Percentiles rank a stretch among this genome's conserved stretches.
These are phyloP conservation scores for Sporormia fimetaria DNA, from an alignment of 495 filamentous ascomycete genomes.

Conservation along the genomic window DNA sequence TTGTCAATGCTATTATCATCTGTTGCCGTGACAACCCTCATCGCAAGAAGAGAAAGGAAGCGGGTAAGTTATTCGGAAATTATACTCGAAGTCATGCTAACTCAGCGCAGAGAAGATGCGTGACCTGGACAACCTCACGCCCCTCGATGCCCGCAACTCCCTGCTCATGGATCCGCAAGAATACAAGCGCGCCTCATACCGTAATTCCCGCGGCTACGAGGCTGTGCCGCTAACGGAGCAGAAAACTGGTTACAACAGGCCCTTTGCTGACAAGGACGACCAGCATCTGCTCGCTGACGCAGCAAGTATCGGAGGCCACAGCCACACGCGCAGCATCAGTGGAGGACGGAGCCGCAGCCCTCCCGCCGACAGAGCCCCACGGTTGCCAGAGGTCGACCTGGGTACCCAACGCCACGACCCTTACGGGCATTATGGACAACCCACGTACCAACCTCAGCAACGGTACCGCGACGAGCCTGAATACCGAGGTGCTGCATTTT, in stretches of 20 bases:
- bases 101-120: slow-evolving; percentile 58
- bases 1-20: slow-evolving; percentile 73
- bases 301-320: slow-evolving; percentile 15
- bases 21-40: slow-evolving; percentile 85
- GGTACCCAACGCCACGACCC: slow-evolving; percentile 7
- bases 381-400: slow-evolving; percentile 21
- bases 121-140: slow-evolving; percentile 77
- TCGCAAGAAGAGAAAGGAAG: slow-evolving; percentile 68
- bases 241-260: slow-evolving; percentile 3
- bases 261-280: slow-evolving; percentile 5
- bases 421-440: slow-evolving; percentile 4
- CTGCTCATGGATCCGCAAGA: slow-evolving; percentile 51
- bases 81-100: slow-evolving; percentile 1
- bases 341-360: slow-evolving; percentile 8
- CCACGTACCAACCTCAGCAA: slow-evolving; percentile 1
- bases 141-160: slow-evolving; percentile 81
- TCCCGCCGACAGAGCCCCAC: slow-evolving; percentile 13
- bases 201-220: slow-evolving; percentile 29
- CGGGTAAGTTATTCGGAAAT: slow-evolving; percentile 46
- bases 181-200: slow-evolving; percentile 28
- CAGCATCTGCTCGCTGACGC: slow-evolving; percentile 21
- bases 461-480: too few relatives aligned
- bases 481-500: too few relatives aligned
- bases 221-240: slow-evolving; percentile 27
- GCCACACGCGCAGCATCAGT: slow-evolving; percentile 6